A percentile compares a stretch with the other conserved stretches of the same genome.
Conservation (phyloP, 257 asterid species). For the Solanum ossicruentum region DNA sequence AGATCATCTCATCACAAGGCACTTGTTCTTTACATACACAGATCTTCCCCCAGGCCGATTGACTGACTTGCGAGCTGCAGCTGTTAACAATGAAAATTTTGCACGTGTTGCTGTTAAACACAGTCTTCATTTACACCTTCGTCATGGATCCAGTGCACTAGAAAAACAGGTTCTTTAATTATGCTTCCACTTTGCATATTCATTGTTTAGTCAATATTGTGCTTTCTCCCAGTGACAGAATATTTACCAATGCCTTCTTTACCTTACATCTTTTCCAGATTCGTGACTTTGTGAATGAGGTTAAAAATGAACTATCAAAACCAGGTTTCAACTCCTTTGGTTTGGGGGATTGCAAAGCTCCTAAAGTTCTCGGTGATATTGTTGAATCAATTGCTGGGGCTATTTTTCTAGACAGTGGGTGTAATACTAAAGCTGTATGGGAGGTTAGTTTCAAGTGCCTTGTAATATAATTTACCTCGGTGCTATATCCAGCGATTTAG, state of each 20-base stretch:
- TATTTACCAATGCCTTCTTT: background rate
- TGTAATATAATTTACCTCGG: background rate
- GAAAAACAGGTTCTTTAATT: constrained; percentile 62
- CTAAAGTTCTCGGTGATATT: constrained; percentile 98
- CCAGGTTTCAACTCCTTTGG: constrained; percentile 95
- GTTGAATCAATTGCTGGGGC: constrained; percentile 99
- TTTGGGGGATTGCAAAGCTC: constrained; percentile 98
- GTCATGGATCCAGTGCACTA: constrained; percentile 94
- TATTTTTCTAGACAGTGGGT: constrained; percentile 80
- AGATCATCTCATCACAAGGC: constrained; percentile 91
- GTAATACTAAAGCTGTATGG: constrained; percentile 80
- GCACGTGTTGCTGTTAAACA: constrained; percentile 97
- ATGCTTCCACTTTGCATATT: background rate
- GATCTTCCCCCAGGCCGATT: constrained; percentile 97
- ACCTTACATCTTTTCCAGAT: constrained; percentile 33
- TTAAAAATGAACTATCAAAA: constrained; percentile 50
- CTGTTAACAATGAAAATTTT: constrained; percentile 93
- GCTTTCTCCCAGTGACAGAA: background rate
- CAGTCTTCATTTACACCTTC: constrained; percentile 80
- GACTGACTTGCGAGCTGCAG: constrained; percentile 97
- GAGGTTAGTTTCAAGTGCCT: constrained; percentile 33
- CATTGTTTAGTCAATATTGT: background rate
- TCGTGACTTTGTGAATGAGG: constrained; percentile 87
- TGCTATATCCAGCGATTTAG: background rate
- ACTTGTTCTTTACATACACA: constrained; percentile 84